Conservation (phyloP, 208 protist genomes). For the Willaertia magna region DNA sequence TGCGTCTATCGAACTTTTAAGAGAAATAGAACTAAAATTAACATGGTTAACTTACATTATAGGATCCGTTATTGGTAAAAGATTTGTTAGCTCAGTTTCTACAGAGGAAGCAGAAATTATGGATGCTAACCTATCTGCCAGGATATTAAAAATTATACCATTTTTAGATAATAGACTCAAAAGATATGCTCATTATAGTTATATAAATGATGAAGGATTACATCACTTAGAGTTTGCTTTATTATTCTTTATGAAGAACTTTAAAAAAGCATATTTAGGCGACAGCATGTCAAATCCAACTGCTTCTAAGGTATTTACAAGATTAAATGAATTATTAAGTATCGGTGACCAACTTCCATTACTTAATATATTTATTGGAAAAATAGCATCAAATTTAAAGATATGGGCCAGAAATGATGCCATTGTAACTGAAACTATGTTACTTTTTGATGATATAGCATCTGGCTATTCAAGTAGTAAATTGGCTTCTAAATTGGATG, state of each 20-base stretch:
- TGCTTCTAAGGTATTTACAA: neutral
- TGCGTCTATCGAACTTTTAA: neutral
- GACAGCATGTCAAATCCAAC: slow-evolving; percentile 3
- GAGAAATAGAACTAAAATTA: slow-evolving; percentile 11
- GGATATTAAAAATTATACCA: slow-evolving; percentile 9
- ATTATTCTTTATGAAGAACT: slow-evolving; percentile 26
- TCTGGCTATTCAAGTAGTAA: slow-evolving; percentile 32
- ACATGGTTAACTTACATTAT: slow-evolving; percentile 30
- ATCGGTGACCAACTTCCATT: slow-evolving; percentile 21
- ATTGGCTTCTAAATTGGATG: slow-evolving; percentile 35
- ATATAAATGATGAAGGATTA: neutral
- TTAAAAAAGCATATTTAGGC: slow-evolving; percentile 24
- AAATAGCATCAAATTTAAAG: slow-evolving; percentile 29
- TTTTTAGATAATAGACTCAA: neutral
- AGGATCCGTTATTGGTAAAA: slow-evolving; percentile 20
- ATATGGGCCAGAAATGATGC: slow-evolving; percentile 13
- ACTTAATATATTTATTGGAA: slow-evolving; percentile 30
- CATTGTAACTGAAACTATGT: slow-evolving; percentile 32
- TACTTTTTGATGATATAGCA: slow-evolving; percentile 34
- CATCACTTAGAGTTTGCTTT: slow-evolving; percentile 22
- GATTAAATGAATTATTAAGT: slow-evolving; percentile 16
- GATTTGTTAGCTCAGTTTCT: slow-evolving; percentile 5
- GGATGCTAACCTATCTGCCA: slow-evolving; percentile 22
- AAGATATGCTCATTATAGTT: no score
- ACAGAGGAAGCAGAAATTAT: slow-evolving; percentile 21